phyloP scores from a whole-genome alignment of 2,329 filamentous ascomycete genomes.

The Fusarium redolens region DNA sequence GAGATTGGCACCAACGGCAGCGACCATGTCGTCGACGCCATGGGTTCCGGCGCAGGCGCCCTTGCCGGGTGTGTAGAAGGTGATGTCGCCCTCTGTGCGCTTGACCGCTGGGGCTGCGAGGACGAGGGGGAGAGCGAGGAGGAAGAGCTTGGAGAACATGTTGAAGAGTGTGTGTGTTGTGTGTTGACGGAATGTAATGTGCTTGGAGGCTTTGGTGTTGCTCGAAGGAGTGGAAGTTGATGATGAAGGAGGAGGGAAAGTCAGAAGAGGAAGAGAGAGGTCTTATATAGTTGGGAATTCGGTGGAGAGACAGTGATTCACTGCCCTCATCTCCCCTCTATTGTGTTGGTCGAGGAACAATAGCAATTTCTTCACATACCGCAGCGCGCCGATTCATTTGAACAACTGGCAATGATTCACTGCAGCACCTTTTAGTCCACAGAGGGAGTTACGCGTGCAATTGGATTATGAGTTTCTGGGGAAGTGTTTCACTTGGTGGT shows the following conservation, averaged over 20 bases:
- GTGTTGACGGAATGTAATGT: not conserved
- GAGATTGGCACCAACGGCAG: conserved; percentile 73
- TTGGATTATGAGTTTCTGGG: conserved; percentile 11
- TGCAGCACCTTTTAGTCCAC: not conserved
- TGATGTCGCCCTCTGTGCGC: conserved; percentile 30
- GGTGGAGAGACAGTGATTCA: conserved; percentile 25
- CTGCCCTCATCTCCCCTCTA: not conserved
- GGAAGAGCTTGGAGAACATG: conserved; percentile 39
- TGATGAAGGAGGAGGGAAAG: conserved; percentile 12
- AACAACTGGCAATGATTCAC: conserved; percentile 12
- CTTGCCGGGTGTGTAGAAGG: conserved; percentile 72
- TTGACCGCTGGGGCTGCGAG: conserved; percentile 27
- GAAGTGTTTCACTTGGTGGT: conserved; percentile 24
- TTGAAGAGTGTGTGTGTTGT: conserved; percentile 10
- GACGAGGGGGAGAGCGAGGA: conserved; percentile 36
- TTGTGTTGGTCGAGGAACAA: conserved; percentile 2
- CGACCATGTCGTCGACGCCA: conserved; percentile 67
- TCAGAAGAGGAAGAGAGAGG: conserved; percentile 3
- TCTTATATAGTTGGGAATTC: conserved; percentile 21
- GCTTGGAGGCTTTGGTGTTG: conserved; percentile 17
- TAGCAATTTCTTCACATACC: not conserved
- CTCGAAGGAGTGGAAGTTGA: conserved; percentile 5
- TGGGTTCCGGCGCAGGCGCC: conserved; percentile 76
- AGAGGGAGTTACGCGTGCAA: not conserved
- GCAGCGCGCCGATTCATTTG: not conserved